phyloP scores from a whole-genome alignment of 2,329 filamentous ascomycete genomes.

The Ophiostoma montium region DNA sequence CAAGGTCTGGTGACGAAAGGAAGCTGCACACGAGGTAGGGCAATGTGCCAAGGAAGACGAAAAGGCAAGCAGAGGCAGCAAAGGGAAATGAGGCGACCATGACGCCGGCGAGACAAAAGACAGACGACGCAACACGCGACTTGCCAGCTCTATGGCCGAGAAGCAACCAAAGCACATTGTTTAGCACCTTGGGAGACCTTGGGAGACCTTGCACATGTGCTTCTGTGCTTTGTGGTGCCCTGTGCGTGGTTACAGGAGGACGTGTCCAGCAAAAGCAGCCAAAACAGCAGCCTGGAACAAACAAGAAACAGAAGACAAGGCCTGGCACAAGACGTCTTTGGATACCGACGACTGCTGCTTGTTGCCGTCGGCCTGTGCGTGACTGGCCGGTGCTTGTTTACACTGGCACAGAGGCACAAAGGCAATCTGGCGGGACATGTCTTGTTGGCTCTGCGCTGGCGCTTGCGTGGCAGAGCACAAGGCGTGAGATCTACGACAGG shows the following conservation, averaged over 20 bases:
- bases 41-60: neutral
- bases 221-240: neutral
- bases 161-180: too few relatives aligned
- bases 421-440: neutral
- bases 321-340: too few relatives aligned
- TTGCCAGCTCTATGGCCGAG: neutral
- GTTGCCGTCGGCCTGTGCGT: too few relatives aligned
- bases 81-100: too few relatives aligned
- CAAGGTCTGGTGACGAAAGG: neutral
- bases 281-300: too few relatives aligned
- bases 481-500: too few relatives aligned
- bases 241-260: neutral
- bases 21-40: neutral
- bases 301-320: too few relatives aligned
- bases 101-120: too few relatives aligned
- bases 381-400: neutral
- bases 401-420: neutral
- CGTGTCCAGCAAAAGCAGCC: too few relatives aligned
- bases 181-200: neutral
- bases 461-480: neutral
- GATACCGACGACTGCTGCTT: neutral
- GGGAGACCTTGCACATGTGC: neutral
- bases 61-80: neutral
- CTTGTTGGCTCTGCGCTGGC: constrained; percentile 1
- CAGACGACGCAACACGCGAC: neutral